These are phyloP conservation scores for Penicillium sp. DNA, from an alignment of 2,329 filamentous ascomycete genomes.

Conservation along the genomic window DNA sequence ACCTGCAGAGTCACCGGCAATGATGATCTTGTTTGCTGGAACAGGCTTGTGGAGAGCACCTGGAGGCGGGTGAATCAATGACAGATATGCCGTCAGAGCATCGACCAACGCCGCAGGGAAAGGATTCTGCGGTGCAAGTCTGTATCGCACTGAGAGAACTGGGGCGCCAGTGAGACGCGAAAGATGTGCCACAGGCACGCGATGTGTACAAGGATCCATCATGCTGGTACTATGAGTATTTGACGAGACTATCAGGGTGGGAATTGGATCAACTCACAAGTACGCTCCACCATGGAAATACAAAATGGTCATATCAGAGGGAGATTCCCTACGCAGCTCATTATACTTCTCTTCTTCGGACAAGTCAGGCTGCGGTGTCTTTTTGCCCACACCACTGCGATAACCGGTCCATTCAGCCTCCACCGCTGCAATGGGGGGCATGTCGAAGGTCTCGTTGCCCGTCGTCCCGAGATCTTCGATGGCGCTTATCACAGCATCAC, in stretches of 20 bases:
- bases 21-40: conserved; percentile 48
- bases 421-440: conserved; percentile 42
- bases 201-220: conserved; percentile 51
- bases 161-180: conserved; percentile 47
- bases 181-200: conserved; percentile 41
- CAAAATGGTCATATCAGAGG: conserved; percentile 47
- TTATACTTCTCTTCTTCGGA: conserved; percentile 50
- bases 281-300: conserved; percentile 55
- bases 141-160: conserved; percentile 51
- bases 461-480: conserved; percentile 45
- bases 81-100: conserved; percentile 52
- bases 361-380: conserved; percentile 44
- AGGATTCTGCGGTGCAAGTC: conserved; percentile 52
- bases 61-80: conserved; percentile 49
- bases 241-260: not conserved
- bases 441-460: conserved; percentile 43
- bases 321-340: conserved; percentile 44
- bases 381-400: conserved; percentile 44
- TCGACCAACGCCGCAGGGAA: conserved; percentile 54
- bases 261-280: conserved; percentile 39
- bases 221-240: conserved; percentile 32
- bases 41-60: conserved; percentile 49
- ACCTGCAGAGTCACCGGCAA: conserved; percentile 53
- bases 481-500: conserved; percentile 43
- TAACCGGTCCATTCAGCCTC: conserved; percentile 54